Conservation (phyloP, 176 grass and related monocot genomes). For the Chloris gayana region DNA sequence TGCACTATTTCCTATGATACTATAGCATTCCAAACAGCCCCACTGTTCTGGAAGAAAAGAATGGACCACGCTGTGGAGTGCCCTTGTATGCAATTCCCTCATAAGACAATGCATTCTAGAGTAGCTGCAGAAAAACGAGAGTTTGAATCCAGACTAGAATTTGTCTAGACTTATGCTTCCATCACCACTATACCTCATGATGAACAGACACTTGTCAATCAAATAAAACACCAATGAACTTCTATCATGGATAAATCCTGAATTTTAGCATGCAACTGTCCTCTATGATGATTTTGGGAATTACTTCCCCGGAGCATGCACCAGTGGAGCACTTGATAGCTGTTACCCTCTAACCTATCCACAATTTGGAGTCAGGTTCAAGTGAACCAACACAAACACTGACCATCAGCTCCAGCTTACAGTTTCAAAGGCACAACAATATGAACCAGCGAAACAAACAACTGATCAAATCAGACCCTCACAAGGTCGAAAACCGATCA, state of each 20-base stretch:
- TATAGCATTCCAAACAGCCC: neutral
- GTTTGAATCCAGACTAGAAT: neutral
- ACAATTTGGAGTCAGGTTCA: neutral
- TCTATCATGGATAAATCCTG: neutral
- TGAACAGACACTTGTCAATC: neutral
- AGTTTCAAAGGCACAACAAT: neutral
- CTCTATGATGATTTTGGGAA: neutral
- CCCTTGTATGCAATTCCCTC: neutral
- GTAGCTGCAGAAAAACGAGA: neutral
- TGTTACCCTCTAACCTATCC: neutral
- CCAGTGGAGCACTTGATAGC: neutral
- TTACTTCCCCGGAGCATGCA: neutral
- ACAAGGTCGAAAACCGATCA: neutral
- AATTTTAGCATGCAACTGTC: no score
- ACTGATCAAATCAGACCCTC: neutral
- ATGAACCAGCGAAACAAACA: neutral
- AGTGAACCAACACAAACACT: neutral
- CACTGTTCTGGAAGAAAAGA: neutral
- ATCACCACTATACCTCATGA: neutral
- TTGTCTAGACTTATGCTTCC: neutral
- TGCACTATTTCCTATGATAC: neutral
- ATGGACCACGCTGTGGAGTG: neutral
- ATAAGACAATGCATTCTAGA: neutral
- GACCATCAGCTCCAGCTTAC: neutral
- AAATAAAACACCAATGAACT: neutral